phyloP scores from a whole-genome alignment of 2,329 filamentous ascomycete genomes.

The Xylaria multiplex region DNA sequence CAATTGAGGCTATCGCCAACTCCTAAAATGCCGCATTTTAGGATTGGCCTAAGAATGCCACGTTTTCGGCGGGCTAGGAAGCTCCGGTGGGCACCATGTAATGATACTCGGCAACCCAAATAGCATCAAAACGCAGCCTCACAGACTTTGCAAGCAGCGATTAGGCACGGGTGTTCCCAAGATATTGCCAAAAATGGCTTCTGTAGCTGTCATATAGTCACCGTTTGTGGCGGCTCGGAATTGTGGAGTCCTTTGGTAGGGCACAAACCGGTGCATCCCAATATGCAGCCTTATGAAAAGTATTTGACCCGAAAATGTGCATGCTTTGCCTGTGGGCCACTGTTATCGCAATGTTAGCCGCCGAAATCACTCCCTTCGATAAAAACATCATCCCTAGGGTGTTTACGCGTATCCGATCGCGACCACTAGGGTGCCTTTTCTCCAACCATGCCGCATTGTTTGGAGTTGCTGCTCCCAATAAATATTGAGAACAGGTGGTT shows the following conservation, averaged over 20 bases:
- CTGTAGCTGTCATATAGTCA: neutral
- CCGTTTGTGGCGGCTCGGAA: constrained; percentile 9
- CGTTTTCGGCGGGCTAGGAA: constrained; percentile 1
- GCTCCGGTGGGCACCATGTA: constrained; percentile 5
- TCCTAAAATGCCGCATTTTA: constrained; percentile 12
- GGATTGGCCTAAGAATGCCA: constrained; percentile 13
- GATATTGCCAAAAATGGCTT: neutral
- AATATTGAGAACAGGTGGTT: neutral
- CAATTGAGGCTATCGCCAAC: constrained; percentile 37
- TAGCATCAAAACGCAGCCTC: neutral
- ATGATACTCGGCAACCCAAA: constrained; percentile 2
- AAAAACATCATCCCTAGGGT: constrained; percentile 1
- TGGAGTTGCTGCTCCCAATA: constrained; percentile 3
- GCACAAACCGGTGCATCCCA: constrained; percentile 15
- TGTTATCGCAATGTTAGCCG: constrained; percentile 25
- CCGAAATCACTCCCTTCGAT: constrained; percentile 16
- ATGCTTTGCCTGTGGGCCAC: constrained; percentile 20
- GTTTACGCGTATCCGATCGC: neutral
- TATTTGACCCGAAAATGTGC: constrained; percentile 5
- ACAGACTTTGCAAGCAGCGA: neutral
- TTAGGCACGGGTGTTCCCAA: constrained; percentile 4
- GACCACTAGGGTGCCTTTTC: neutral
- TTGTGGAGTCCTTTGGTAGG: constrained; percentile 4
- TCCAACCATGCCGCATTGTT: neutral
- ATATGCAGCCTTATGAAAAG: neutral